Evolutionary conservation across 2,329 filamentous ascomycete genomes (phyloP).

Genomic region (Hypoxylon sp.): DNA sequence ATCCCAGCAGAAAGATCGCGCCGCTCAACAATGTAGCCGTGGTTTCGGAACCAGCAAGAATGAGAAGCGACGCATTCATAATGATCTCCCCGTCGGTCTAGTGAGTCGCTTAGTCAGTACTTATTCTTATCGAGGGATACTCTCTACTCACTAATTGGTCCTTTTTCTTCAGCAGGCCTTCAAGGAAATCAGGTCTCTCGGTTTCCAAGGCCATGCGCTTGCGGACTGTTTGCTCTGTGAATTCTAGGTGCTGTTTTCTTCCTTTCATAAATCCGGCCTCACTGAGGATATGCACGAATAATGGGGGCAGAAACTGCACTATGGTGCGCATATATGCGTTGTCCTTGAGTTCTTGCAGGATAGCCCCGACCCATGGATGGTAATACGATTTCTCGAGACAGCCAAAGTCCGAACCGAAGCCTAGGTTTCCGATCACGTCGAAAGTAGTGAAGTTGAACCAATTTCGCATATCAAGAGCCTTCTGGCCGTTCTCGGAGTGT

Average conservation of each 20-base stretch:
- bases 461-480: slow-evolving; percentile 45
- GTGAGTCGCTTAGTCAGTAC: background rate
- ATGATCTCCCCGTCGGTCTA: slow-evolving; percentile 49
- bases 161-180: slow-evolving; percentile 40
- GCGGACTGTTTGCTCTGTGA: slow-evolving; percentile 31
- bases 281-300: slow-evolving; percentile 19
- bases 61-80: slow-evolving; percentile 51
- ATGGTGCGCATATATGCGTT: background rate
- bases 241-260: slow-evolving; percentile 23
- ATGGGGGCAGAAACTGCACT: slow-evolving; percentile 39
- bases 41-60: slow-evolving; percentile 65
- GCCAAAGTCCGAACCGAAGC: slow-evolving; percentile 29
- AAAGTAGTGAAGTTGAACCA: slow-evolving; percentile 51
- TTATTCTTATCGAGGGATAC: background rate
- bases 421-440: slow-evolving; percentile 50
- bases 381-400: slow-evolving; percentile 16
- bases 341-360: slow-evolving; percentile 1
- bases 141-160: slow-evolving; percentile 10
- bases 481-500: slow-evolving; percentile 39
- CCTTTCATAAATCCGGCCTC: slow-evolving; percentile 26
- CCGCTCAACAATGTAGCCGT: slow-evolving; percentile 61
- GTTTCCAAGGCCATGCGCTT: slow-evolving; percentile 40
- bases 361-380: slow-evolving; percentile 35
- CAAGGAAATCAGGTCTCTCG: slow-evolving; percentile 44
- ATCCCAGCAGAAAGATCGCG: slow-evolving; percentile 57